Evolutionary conservation across 148 eudicot species (phyloP), one percentile per base, ranked within the genome.

Genomic region (Cornus florida): DNA sequence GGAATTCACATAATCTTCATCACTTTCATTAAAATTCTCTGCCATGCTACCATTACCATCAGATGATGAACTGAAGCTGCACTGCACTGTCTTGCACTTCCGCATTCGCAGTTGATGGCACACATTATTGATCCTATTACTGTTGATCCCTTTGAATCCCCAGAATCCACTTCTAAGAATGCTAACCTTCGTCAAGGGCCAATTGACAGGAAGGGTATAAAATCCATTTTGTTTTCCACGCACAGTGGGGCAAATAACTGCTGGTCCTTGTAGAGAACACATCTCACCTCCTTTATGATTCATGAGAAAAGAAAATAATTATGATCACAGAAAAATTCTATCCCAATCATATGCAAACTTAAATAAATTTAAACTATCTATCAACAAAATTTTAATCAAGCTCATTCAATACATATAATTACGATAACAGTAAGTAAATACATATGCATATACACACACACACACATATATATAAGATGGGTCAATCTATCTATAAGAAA

Each of bases 1-100:
- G 32, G 92, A 93, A 77, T 93, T 87, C 71, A 95, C 91, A 83
- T 92, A 95, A 86, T 95, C 97, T 73, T 88, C 91, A 64, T 92
- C 97, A 65, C 81, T 89, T 73, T 93, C 97, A 69, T 81, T 88
- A 57, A 86, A 95, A 78, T 88, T 93, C 69, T 86, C 98, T 3
- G 98, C 97, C 92, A 84, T 95, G 86, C 96, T 91, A 71, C 94
- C 97, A 79, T 87, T 89, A 43, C 88, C 97, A 89, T 91, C 83
- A 38, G 98, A 93, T 0, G 97, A 95, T 8, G 98, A 93, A 81
- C 97, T 95, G 82, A 84, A 93, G 72, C 89, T 88, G 79, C 97
- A 88, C 22, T 64, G 75, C 77, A 92, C 86, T 38, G 74, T 79
- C 72, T 83, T 84, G 85, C 75, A 73, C 80, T 86, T 86, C 76